Evolutionary conservation across 177 flowering plant genomes (phyloP), one percentile per base, ranked within the genome.

Genomic region (Tripterygium wilfordii): DNA sequence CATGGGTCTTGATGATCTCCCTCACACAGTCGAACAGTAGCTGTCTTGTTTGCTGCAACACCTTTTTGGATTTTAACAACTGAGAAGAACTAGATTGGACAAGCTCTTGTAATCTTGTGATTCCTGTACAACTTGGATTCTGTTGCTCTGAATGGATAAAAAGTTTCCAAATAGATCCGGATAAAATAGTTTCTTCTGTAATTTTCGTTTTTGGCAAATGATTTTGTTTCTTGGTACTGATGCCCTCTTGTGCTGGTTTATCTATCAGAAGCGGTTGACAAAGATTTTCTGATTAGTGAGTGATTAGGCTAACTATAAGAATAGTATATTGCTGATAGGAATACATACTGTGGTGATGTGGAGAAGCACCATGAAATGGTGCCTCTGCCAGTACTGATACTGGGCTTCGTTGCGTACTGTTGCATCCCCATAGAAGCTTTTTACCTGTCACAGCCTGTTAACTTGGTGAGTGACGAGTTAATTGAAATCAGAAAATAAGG

Each of bases 11-110:
- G 7, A 69, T 46, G 1, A 52, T 49, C 42, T 80, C 86, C 46
- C 69, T 62, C n/a, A 78, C 66, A 29, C 79, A 77, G 39, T 83
- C 82, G 23, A 78, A 74, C n/a, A 83, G 60, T 44, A 83, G 79
- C 47, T 74, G 77, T 29, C 59, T 66, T 16, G 67, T 62, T 48
- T 76, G 69, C 33, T 62, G 75, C 39, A 74, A 43, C 1, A 53
- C 56, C 47, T 48, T 58, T 42, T 65, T 76, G 25, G 71, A 60
- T 49, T 65, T 74, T 13, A 54, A 27, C 37, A 48, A 38, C 25
- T 68, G 72, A 28, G 56, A 45, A 54, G 63, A 40, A 33, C 42
- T 38, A 18, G 16, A 30, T 12, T 49, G 45, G 28, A 46, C 51
- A 45, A 53, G 49, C 22, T 36, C 58, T 25, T 39, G 50, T 32